Evolutionary conservation across 2,329 filamentous ascomycete species (phyloP), one percentile per base, ranked within the genome.

Genomic region (Paramyrothecium roridum): DNA sequence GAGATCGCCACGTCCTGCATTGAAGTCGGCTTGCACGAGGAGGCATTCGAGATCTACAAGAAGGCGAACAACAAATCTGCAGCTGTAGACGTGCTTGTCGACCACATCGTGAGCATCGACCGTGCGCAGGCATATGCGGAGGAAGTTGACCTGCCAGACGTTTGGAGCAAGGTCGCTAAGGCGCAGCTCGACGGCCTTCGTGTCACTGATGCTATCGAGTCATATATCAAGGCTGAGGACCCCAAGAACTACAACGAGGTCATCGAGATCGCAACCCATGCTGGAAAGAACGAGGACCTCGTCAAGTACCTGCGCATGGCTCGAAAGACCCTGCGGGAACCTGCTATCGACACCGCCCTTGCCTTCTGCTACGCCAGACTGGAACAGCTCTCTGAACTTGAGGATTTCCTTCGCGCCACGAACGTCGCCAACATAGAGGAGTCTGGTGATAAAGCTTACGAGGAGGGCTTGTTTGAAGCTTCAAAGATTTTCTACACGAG

Each of bases 401-500:
- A 99, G 74, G 95, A 99, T 72, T 99, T 99, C 82, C 80, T 99
- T 58, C 89, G 91, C 56, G 86, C 86, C 26, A 93, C 91, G 54
- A 99, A 99, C 63, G 95, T 98, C 58, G 93, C 95, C 53, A 93
- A 99, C 71, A 83, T 98, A 53, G 95, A 99, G 71, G 90, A 95
- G 64, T 98, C 92, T 57, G 95, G 95, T 80, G 95, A 99, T 82
- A 97, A 97, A 81, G 93, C 95, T 21, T 98, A 96, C 64, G 89
- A 87, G 60, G 95, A 99, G 76, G 93, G 93, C 57, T 87, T 91
- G 68, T 93, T 95, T 68, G 89, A 98, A 80, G 95, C 95, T 47
- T 91, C 95, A 61, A 99, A 99, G 85, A 98, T 99, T 69, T 99
- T 98, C 83, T 99, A 87, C 79, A 91, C 86, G 54, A 98, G 91